Evolutionary conservation across 768 basidiomycete species (phyloP).

Genomic region (Roridomyces roridus): DNA sequence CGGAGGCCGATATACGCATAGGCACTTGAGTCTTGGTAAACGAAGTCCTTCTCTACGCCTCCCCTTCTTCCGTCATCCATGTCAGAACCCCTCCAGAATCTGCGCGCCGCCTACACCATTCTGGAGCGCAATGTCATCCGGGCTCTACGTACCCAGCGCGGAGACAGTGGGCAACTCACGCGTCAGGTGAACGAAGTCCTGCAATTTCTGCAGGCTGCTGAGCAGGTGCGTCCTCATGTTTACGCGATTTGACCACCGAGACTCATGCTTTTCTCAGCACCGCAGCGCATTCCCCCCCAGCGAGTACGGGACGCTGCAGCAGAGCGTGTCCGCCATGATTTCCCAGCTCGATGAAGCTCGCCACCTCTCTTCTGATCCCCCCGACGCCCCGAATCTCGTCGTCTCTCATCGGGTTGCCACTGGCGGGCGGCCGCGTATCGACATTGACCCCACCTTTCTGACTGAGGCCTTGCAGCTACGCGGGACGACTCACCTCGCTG

Average conservation of each 20-base stretch:
- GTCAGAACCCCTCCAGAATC: too few relatives aligned
- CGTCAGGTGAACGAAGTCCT: neutral
- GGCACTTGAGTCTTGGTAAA: too few relatives aligned
- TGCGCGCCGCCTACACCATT: constrained; percentile 5
- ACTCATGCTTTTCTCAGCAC: neutral
- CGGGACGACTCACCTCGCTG: constrained; percentile 27
- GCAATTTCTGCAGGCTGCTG: neutral
- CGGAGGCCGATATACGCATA: too few relatives aligned
- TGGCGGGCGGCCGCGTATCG: constrained; percentile 26
- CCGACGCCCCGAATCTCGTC: neutral
- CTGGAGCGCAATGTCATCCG: constrained; percentile 8
- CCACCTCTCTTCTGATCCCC: neutral
- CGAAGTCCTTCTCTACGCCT: too few relatives aligned
- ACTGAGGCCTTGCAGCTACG: constrained; percentile 25
- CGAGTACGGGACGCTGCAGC: neutral
- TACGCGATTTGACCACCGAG: neutral
- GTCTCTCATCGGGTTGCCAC: constrained; percentile 5
- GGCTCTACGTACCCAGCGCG: constrained; percentile 2
- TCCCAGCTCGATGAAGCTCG: neutral
- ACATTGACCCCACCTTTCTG: constrained; percentile 32
- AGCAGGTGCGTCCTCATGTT: neutral
- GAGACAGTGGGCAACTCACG: neutral
- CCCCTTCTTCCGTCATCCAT: too few relatives aligned
- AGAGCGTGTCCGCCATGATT: neutral
- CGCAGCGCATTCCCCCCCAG: neutral